These are phyloP conservation scores for Pontederia paniculata DNA, from an alignment of 176 grass and related monocot genomes.

Conservation along the genomic window DNA sequence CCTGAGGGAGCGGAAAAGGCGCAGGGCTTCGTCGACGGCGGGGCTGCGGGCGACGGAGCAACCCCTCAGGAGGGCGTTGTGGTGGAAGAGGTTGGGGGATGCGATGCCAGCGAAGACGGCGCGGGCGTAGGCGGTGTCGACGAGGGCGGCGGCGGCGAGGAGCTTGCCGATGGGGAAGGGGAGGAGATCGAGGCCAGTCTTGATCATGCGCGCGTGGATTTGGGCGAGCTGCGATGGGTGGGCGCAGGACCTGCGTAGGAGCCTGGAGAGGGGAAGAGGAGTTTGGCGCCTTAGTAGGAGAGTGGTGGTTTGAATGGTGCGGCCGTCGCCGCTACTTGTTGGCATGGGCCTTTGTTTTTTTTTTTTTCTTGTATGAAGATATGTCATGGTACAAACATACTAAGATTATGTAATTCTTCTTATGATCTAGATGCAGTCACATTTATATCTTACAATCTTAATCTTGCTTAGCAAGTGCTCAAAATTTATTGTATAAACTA, in stretches of 20 bases:
- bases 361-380: too few species aligned
- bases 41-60: slow-evolving; percentile 16
- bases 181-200: slow-evolving; percentile 34
- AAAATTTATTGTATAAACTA: too few species aligned
- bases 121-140: slow-evolving; percentile 28
- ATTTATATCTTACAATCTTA: too few species aligned
- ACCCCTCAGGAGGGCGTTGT: neutral
- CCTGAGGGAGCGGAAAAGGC: slow-evolving; percentile 36
- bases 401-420: too few species aligned
- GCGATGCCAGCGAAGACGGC: slow-evolving; percentile 39
- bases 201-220: slow-evolving; percentile 38
- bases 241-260: slow-evolving; percentile 10
- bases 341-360: too few species aligned
- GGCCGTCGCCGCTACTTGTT: neutral
- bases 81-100: slow-evolving; percentile 14
- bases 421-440: too few species aligned
- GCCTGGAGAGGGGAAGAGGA: neutral
- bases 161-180: slow-evolving; percentile 43
- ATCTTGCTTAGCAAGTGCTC: too few species aligned
- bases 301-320: neutral
- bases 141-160: slow-evolving; percentile 31
- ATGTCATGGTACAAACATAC: too few species aligned
- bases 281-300: too few species aligned
- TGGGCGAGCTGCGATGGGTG: slow-evolving; percentile 22
- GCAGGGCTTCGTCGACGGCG: slow-evolving; percentile 28